phyloP scores from a whole-genome alignment of 495 filamentous ascomycete genomes.

The Penicillium coprophilum region DNA sequence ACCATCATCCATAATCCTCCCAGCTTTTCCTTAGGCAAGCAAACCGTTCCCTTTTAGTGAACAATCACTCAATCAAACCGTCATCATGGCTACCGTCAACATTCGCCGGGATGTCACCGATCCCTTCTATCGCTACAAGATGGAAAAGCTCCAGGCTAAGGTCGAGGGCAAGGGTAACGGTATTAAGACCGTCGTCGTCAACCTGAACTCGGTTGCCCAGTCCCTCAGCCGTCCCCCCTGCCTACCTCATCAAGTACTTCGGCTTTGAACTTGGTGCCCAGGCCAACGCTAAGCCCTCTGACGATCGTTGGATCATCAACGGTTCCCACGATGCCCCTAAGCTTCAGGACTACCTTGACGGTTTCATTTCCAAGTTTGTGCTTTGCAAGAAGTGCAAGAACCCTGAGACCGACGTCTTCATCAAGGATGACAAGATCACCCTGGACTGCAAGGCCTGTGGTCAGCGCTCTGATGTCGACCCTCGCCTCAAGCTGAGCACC shows the following conservation, averaged over 20 bases:
- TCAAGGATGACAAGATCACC: constrained; percentile 86
- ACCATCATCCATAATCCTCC: constrained; percentile 43
- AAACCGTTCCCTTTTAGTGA: constrained; percentile 24
- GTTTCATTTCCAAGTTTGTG: constrained; percentile 96
- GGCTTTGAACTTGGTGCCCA: constrained; percentile 98
- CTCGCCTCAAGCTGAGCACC: constrained; percentile 90
- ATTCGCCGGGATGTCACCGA: constrained; percentile 98
- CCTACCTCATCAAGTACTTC: constrained; percentile 99
- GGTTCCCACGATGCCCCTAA: constrained; percentile 93
- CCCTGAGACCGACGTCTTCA: constrained; percentile 91
- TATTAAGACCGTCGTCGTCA: constrained; percentile 95
- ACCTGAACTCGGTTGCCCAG: constrained; percentile 89
- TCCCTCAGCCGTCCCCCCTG: constrained; percentile 88
- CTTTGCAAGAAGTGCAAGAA: constrained; percentile 99
- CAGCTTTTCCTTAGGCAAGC: constrained; percentile 35
- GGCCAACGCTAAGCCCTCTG: constrained; percentile 93
- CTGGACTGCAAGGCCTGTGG: constrained; percentile 99
- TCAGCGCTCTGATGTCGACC: constrained; percentile 84
- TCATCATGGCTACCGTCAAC: constrained; percentile 87
- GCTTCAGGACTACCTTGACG: constrained; percentile 97
- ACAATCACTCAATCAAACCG: constrained; percentile 35
- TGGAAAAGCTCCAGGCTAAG: constrained; percentile 97
- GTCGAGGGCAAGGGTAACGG: constrained; percentile 99
- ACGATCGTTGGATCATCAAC: constrained; percentile 99
- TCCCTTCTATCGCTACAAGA: constrained; percentile 99